Evolutionary conservation across 441 rosid species (phyloP).

Genomic region (Adansonia madagascariensis): DNA sequence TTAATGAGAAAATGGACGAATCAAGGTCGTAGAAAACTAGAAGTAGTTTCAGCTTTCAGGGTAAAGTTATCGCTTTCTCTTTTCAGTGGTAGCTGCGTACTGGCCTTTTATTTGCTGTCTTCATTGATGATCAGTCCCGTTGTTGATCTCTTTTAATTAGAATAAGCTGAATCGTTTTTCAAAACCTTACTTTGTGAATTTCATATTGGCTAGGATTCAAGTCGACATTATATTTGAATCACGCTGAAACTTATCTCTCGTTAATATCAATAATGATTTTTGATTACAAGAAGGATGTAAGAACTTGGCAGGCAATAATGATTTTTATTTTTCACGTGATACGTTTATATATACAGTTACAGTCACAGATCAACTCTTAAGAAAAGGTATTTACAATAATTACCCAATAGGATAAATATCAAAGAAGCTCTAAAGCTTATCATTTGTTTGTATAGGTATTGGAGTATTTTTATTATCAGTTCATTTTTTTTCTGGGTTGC

Average conservation of each 20-base stretch:
- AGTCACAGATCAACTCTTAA: no score
- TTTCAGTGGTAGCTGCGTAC: background rate
- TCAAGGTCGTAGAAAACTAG: background rate
- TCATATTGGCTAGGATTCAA: background rate
- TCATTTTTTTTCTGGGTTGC: background rate
- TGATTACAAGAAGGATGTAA: background rate
- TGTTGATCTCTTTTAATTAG: background rate
- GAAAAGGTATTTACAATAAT: no score
- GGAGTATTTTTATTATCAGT: background rate
- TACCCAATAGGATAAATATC: no score
- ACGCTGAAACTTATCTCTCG: background rate
- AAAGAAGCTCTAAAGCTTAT: no score
- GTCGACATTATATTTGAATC: background rate
- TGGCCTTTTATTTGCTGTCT: background rate
- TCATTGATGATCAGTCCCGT: background rate
- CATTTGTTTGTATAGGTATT: background rate
- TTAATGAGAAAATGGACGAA: conserved; percentile 2
- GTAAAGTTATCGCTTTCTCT: conserved; percentile 8
- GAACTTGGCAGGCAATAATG: no score
- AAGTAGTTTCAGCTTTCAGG: background rate
- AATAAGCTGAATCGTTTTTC: background rate
- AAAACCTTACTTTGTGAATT: background rate
- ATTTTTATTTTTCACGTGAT: background rate
- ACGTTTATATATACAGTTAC: no score
- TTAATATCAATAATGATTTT: background rate